These are phyloP conservation scores for Musa troglodytarum DNA, from an alignment of 176 grass and related monocot genomes.

Conservation along the genomic window DNA sequence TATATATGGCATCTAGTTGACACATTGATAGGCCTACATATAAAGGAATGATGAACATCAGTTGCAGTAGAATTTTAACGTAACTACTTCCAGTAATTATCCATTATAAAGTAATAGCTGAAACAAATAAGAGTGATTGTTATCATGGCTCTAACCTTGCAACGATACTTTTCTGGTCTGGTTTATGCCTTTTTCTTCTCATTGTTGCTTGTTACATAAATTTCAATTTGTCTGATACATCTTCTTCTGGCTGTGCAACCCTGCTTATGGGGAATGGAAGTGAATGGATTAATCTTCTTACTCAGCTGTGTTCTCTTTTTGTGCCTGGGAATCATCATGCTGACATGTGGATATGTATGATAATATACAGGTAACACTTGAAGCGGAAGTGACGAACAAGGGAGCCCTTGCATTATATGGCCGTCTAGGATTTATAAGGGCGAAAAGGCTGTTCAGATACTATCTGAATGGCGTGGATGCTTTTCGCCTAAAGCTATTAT, in stretches of 20 bases:
- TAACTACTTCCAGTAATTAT: no score
- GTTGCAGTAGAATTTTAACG: no score
- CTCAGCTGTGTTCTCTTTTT: background rate
- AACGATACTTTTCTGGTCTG: background rate
- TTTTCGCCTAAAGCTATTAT: constrained; percentile 80
- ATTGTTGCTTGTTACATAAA: no score
- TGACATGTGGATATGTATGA: background rate
- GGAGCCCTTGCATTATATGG: constrained; percentile 83
- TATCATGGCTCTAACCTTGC: no score
- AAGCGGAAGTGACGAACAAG: constrained; percentile 94
- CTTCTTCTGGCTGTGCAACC: no score
- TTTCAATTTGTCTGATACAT: background rate
- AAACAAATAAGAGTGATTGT: no score
- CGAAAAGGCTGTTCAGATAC: constrained; percentile 88
- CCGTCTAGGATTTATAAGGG: constrained; percentile 81
- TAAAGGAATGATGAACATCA: no score
- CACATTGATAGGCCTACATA: no score
- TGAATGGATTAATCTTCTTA: no score
- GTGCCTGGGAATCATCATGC: background rate
- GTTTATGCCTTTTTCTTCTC: background rate
- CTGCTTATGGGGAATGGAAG: no score
- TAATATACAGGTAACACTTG: constrained; percentile 69
- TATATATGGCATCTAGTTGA: no score
- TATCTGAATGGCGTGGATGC: constrained; percentile 93
- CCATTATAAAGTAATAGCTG: no score